Evolutionary conservation across 208 protist genomes (phyloP).

Genomic region (Porcisia deanei): DNA sequence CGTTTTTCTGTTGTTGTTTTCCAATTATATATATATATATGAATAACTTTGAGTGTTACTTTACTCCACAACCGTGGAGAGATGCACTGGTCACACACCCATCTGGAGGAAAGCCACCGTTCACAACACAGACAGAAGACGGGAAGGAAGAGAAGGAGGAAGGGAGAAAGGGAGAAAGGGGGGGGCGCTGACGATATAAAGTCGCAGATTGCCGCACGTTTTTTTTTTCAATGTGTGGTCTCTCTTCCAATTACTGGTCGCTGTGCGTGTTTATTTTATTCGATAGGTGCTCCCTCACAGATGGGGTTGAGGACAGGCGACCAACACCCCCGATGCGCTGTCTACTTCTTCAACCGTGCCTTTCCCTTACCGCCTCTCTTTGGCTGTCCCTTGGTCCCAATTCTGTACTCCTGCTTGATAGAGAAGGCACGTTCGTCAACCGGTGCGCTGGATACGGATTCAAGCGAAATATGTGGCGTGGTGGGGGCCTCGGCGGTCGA

Average conservation of each 20-base stretch:
- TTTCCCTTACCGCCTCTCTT: constrained; percentile 12
- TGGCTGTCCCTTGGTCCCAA: constrained; percentile 12
- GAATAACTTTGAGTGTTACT: background rate
- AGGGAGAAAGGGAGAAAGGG: background rate
- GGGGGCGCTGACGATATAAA: too few species aligned
- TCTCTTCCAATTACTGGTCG: background rate
- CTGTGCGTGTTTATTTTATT: background rate
- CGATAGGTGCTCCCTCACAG: background rate
- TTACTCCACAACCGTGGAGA: background rate
- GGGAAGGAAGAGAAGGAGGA: background rate
- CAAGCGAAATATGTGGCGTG: background rate
- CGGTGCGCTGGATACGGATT: background rate
- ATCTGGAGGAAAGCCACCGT: too few species aligned
- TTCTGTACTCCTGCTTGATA: constrained; percentile 32
- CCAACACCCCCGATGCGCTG: background rate
- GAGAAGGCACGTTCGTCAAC: constrained; percentile 24
- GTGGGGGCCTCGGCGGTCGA: background rate
- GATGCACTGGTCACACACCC: background rate
- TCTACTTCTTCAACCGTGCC: background rate
- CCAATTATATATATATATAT: background rate
- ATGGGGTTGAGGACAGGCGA: too few species aligned
- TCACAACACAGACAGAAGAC: background rate
- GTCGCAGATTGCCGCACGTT: background rate
- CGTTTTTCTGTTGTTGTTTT: too few species aligned
- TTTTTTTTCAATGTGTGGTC: too few species aligned